Evolutionary conservation across 345 rosid species (phyloP), one percentile per base, ranked within the genome.

Genomic region (Rhodomyrtus tomentosa): DNA sequence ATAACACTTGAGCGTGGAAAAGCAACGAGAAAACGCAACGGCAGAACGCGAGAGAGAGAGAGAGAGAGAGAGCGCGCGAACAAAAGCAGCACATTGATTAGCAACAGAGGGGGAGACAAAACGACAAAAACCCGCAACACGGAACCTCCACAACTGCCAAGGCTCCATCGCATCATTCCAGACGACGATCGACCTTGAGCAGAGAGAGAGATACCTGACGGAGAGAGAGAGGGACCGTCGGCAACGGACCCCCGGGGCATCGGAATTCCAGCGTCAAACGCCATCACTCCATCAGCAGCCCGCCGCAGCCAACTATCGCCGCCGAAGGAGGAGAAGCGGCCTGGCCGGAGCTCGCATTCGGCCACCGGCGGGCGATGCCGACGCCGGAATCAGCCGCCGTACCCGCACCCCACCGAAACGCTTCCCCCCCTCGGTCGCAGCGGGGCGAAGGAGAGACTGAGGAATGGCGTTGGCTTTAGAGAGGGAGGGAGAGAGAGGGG

Each of bases 261-360:
- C 74, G 94, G 92, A 90, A 92, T 92, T 92, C 93, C 95, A 83
- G 93, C 91, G 85, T 92, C 95, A 86, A 92, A 93, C 83, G 94
- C 95, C 97, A 96, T 96, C 82, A 88, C 84, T 25, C 84, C 83
- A 86, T 68, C 45, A 42, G 45, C 49, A 85, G 87, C 87, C 87
- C 87, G 87, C 87, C 87, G 87, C 88, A 92, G 91, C 87, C 88
- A 87, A 83, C 51, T 25, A 85, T 88, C 85, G 83, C 86, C 85
- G 89, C 89, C 87, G 84, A 29, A 55, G 58, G 50, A 16, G 74
- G 42, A 68, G 3, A 22, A 68, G 76, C 82, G 85, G 48, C 81
- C 83, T 80, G 27, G 84, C 81, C 86, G 87, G 85, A 55, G 89
- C 72, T 54, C 85, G 38, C 86, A 86, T 81, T 85, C 87, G 84